Base-by-base conservation (phyloP, 2,329 filamentous ascomycete species). In the Colletotrichum sp. region DNA sequence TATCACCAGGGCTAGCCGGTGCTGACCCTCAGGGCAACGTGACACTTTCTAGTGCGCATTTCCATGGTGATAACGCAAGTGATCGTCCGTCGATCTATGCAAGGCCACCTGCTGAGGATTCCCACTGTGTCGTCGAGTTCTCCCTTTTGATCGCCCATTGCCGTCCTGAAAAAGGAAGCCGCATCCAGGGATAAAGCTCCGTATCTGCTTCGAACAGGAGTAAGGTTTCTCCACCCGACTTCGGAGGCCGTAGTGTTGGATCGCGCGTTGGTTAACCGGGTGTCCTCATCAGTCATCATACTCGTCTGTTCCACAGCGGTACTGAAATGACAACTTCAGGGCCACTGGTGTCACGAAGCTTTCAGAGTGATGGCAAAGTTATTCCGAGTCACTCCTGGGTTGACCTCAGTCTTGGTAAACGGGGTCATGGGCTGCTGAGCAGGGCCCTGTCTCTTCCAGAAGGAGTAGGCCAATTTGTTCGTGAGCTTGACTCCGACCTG, bases 331-430 rank as follows among this genome's bases (percentile, higher is more conserved):
- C n/a, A 34, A 70, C 18, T 15, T n/a, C 5, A 8, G 10, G 7
- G 68, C 36, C 10, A 24, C 21, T 26, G 59, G 10, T 84, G 26
- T 78, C 84, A 63, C 77, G 71, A 36, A 82, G 77, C 64, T 83
- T 88, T 87, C 76, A 98, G 83, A 18, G 95, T 90, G 79, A 99
- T 93, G 16, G 94, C 92, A 84, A 99, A 99, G 82, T 99, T 99
- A 85, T 99, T 99, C 82, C 96, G 92, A 28, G 88, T 90, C 69
- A 88, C 87, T 13, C 96, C 96, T 26, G 95, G 90, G 77, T 94
- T 93, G 55, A 98, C 83, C 82, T 97, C 94, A 77, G 91, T 90
- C 85, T 99, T 99, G 75, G 88, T 88, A 81, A 93, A 94, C 15
- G 81, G 82, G 66, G 78, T 79, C 65, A 77, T 26, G 3, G 71